Evolutionary conservation across 257 asterid genomes (phyloP).

Genomic region (Solanum piurae): DNA sequence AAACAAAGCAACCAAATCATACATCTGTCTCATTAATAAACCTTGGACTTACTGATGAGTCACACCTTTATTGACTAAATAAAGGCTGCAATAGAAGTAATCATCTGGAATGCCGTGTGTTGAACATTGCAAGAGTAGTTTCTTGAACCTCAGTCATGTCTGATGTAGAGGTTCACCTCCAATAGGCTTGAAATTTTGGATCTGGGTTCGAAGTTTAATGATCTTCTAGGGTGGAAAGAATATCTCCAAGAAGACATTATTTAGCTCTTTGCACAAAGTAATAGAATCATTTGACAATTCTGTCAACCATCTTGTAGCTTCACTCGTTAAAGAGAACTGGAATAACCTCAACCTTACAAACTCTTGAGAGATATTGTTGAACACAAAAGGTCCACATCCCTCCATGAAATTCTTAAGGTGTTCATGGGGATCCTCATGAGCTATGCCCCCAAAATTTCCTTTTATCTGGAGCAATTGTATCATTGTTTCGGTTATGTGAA

Average conservation of each 20-base stretch:
- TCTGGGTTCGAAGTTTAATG: too few relatives aligned
- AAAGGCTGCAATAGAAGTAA: neutral
- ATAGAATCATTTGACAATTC: neutral
- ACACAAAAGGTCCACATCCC: neutral
- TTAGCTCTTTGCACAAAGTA: neutral
- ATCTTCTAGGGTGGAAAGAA: neutral
- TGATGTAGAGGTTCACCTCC: neutral
- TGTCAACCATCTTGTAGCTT: neutral
- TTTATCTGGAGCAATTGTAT: neutral
- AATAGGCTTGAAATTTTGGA: neutral
- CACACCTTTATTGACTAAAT: neutral
- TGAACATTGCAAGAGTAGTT: neutral
- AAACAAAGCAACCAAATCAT: neutral
- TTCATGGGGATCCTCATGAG: neutral
- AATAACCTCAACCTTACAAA: neutral
- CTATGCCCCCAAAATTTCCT: neutral
- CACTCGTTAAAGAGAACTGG: neutral
- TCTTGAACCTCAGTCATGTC: neutral
- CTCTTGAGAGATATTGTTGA: neutral
- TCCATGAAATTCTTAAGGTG: neutral
- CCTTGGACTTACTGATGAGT: neutral
- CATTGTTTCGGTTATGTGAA: neutral
- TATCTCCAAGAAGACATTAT: neutral
- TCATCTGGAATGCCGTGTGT: neutral
- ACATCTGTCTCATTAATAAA: neutral